Percentiles rank a stretch among this genome's conserved stretches.
Evolutionary conservation across 768 basidiomycete species (phyloP).

Genomic region (Daedaleopsis sinensis): DNA sequence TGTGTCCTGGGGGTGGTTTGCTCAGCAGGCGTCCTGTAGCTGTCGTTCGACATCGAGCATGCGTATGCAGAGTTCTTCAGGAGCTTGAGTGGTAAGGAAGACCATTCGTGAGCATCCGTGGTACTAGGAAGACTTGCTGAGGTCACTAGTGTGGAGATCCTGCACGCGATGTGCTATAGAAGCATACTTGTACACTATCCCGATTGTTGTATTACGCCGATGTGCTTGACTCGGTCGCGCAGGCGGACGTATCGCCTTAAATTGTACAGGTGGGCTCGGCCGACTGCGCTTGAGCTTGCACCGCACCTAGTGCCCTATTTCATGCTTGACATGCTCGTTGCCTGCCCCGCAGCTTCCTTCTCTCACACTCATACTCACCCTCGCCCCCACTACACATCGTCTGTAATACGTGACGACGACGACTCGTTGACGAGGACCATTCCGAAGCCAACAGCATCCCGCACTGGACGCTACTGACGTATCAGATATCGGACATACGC

Average conservation of each 20-base stretch:
- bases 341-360: not conserved
- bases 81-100: constrained; percentile 56
- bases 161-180: not conserved
- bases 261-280: too few species aligned
- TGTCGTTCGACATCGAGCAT: constrained; percentile 96
- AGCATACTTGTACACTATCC: not conserved
- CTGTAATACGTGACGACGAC: too few species aligned
- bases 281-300: not conserved
- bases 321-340: not conserved
- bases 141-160: too few species aligned
- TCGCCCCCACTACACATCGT: too few species aligned
- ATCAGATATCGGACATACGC: not conserved
- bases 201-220: not conserved
- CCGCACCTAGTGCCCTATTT: not conserved
- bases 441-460: not conserved
- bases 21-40: constrained; percentile 41
- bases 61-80: constrained; percentile 94
- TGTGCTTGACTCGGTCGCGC: not conserved
- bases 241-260: too few species aligned
- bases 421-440: too few species aligned
- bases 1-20: not conserved
- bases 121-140: not conserved
- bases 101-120: constrained; percentile 11
- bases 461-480: not conserved
- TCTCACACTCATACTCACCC: not conserved